Conservation (phyloP, 331 rosid genomes). For the Phaseolus coccineus region DNA sequence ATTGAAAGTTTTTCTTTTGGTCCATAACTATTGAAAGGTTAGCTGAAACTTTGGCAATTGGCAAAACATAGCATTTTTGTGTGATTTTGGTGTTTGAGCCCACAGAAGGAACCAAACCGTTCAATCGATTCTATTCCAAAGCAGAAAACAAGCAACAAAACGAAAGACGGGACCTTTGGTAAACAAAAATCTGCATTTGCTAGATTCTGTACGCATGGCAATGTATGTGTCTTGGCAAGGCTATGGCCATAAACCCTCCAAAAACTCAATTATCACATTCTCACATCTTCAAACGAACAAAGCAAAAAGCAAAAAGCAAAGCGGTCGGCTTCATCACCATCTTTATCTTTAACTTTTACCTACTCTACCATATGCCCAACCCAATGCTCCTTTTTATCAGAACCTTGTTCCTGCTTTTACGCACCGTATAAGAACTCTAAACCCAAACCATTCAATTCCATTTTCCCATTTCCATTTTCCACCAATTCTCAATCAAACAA, state of each 20-base stretch:
- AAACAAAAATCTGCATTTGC: conserved; percentile 40
- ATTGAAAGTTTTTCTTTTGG: conserved; percentile 3
- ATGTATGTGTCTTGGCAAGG: conserved; percentile 13
- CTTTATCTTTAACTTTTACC: conserved; percentile 69
- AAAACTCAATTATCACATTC: conserved; percentile 36
- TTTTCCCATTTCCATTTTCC: conserved; percentile 21
- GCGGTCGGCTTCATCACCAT: conserved; percentile 58
- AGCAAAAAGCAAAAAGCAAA: conserved; percentile 53
- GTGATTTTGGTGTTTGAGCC: conserved; percentile 3
- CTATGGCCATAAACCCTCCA: not conserved
- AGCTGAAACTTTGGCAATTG: conserved; percentile 9
- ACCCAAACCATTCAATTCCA: conserved; percentile 30
- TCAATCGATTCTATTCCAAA: conserved; percentile 24
- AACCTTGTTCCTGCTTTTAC: conserved; percentile 45
- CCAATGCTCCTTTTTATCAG: conserved; percentile 36
- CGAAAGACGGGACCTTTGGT: conserved; percentile 34
- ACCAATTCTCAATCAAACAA: conserved; percentile 11
- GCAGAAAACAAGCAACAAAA: conserved; percentile 24
- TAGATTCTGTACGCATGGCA: conserved; percentile 29
- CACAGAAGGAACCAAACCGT: conserved; percentile 15
- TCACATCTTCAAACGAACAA: conserved; percentile 47
- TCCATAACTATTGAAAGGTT: conserved; percentile 23
- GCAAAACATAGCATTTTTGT: not conserved
- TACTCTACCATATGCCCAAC: conserved; percentile 40
- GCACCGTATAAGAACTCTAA: conserved; percentile 37